These are phyloP conservation scores for Aspergillus sp. DNA, from an alignment of 2,329 filamentous ascomycete genomes.

Conservation along the genomic window DNA sequence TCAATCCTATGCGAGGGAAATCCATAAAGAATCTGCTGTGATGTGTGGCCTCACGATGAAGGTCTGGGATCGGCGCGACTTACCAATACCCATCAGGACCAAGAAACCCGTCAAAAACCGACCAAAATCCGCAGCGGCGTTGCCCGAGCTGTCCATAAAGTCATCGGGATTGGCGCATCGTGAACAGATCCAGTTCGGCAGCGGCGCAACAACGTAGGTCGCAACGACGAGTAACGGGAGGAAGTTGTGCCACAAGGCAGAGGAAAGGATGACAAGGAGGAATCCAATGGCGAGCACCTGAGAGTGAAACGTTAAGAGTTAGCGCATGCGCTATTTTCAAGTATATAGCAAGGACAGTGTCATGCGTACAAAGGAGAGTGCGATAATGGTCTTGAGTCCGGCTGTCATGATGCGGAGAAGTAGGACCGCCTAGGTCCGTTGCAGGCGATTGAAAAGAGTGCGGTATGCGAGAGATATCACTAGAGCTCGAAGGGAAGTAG, in stretches of 20 bases:
- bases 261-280: slow-evolving; percentile 96
- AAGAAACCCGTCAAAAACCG: slow-evolving; percentile 93
- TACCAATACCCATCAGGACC: slow-evolving; percentile 96
- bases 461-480: slow-evolving; percentile 1
- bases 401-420: slow-evolving; percentile 59
- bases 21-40: neutral
- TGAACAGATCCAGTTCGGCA: slow-evolving; percentile 95
- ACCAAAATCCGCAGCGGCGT: slow-evolving; percentile 85
- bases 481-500: slow-evolving; percentile 1
- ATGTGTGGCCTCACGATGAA: neutral
- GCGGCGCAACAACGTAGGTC: slow-evolving; percentile 87
- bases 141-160: slow-evolving; percentile 83
- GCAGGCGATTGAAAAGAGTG: slow-evolving; percentile 1
- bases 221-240: slow-evolving; percentile 92
- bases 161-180: slow-evolving; percentile 91
- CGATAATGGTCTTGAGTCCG: slow-evolving; percentile 98
- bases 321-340: neutral
- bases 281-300: slow-evolving; percentile 95
- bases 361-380: slow-evolving; percentile 81
- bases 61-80: slow-evolving; percentile 39
- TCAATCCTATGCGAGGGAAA: neutral
- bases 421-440: slow-evolving; percentile 20
- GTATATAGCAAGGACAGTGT: neutral
- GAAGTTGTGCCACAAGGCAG: slow-evolving; percentile 92
- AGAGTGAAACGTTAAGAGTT: neutral